These are phyloP conservation scores for Apiotrichum akiyoshidainum DNA, from an alignment of 1,284 basidiomycete genomes.

Conservation along the genomic window DNA sequence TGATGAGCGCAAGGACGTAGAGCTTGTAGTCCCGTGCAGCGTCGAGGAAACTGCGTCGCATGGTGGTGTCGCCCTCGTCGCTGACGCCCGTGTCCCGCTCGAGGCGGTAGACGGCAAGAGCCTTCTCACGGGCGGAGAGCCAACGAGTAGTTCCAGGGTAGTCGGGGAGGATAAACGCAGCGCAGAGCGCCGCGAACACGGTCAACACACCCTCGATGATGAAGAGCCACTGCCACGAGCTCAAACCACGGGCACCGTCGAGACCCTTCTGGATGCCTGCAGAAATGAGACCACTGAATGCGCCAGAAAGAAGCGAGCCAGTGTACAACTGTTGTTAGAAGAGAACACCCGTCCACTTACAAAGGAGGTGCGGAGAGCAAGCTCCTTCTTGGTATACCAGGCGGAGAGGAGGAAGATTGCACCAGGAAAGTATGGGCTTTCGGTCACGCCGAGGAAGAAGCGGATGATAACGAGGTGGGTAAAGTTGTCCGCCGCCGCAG, in stretches of 20 bases:
- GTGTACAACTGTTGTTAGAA: conserved; percentile 19
- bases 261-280: conserved; percentile 26
- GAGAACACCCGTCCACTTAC: neutral
- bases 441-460: conserved; percentile 39
- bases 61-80: conserved; percentile 14
- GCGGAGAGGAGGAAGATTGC: conserved; percentile 25
- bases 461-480: conserved; percentile 18
- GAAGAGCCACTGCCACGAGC: conserved; percentile 26
- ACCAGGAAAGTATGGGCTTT: conserved; percentile 36
- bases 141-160: conserved; percentile 22
- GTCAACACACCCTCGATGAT: conserved; percentile 24
- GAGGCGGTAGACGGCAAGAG: conserved; percentile 16
- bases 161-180: conserved; percentile 18
- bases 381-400: conserved; percentile 29
- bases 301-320: conserved; percentile 29
- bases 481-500: conserved; percentile 16
- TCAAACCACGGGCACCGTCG: conserved; percentile 15
- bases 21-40: conserved; percentile 22
- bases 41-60: conserved; percentile 6
- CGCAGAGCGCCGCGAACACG: conserved; percentile 13
- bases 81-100: conserved; percentile 18
- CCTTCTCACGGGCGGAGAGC: conserved; percentile 20
- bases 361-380: conserved; percentile 9
- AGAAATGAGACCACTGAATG: conserved; percentile 35
- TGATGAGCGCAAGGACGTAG: conserved; percentile 21